Percentiles rank a stretch among this genome's conserved stretches.
These are phyloP conservation scores for Paramecium sonneborni DNA, from an alignment of 73 alveolate genomes.

Conservation along the genomic window DNA sequence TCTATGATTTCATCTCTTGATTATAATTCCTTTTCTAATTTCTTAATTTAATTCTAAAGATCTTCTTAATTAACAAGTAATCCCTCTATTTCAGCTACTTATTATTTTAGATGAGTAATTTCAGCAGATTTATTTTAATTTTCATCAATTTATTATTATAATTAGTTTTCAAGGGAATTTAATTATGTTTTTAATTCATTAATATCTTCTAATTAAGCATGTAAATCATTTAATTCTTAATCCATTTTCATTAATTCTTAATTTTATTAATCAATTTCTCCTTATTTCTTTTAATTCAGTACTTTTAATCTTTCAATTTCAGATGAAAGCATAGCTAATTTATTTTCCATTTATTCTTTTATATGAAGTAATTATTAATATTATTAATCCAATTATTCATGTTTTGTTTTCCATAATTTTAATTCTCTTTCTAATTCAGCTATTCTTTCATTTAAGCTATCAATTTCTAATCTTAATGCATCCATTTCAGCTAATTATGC, in stretches of 20 bases:
- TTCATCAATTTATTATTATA: neutral
- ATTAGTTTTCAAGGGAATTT: neutral
- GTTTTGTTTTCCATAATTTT: neutral
- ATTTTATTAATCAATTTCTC: neutral
- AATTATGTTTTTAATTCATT: conserved; percentile 21
- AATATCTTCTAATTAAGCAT: neutral
- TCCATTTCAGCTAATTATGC: conserved; percentile 5
- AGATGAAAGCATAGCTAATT: conserved; percentile 36
- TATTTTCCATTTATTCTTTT: conserved; percentile 37
- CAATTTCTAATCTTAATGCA: neutral
- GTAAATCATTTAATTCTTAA: neutral
- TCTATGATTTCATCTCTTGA: conserved; percentile 5
- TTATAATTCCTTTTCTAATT: neutral
- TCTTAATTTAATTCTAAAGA: neutral
- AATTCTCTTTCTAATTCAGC: neutral
- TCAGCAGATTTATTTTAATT: neutral
- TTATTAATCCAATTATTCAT: neutral
- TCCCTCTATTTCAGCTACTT: neutral
- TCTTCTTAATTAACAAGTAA: neutral
- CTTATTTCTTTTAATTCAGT: neutral
- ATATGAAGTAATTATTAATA: neutral
- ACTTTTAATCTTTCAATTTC: conserved; percentile 43
- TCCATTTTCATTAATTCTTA: neutral
- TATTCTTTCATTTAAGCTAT: neutral
- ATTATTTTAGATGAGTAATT: neutral